These are phyloP conservation scores for Eimeria acervulina DNA, from an alignment of 169 alveolate species.

Conservation along the genomic window DNA sequence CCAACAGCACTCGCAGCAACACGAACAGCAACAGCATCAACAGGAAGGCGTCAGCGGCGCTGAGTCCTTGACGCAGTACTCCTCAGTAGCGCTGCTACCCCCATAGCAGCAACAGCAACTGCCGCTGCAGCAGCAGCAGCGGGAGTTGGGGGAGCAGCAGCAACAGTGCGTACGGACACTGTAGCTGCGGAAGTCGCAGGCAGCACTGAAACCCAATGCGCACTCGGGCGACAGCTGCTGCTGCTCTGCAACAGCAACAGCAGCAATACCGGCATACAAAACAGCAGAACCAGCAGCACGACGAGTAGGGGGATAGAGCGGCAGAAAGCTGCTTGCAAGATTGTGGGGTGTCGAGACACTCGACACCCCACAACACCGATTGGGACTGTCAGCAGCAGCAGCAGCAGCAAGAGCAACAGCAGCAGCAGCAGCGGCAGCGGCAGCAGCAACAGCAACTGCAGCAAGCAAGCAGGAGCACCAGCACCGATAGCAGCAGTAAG, in stretches of 20 bases:
- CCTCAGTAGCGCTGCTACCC: not conserved
- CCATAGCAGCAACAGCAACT: not conserved
- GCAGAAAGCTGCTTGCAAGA: not conserved
- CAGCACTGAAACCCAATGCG: too few species aligned
- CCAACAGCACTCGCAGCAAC: not conserved
- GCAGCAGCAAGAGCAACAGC: not conserved
- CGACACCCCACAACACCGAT: too few species aligned
- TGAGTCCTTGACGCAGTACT: too few species aligned
- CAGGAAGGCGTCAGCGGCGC: too few species aligned
- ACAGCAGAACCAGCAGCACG: not conserved
- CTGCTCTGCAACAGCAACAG: not conserved
- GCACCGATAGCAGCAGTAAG: not conserved
- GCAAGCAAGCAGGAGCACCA: not conserved
- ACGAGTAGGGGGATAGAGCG: not conserved
- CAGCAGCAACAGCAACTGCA: not conserved
- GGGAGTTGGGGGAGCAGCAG: not conserved
- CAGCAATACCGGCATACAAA: not conserved
- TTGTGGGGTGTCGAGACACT: too few species aligned
- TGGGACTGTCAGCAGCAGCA: not conserved
- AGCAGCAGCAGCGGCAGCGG: not conserved
- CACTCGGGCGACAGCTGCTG: not conserved
- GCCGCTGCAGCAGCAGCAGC: constrained; percentile 1
- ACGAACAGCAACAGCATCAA: not conserved
- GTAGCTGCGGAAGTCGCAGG: not conserved
- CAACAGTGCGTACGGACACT: not conserved